Conservation (phyloP, 495 filamentous ascomycete genomes). For the Lineolata rhizophorae region DNA sequence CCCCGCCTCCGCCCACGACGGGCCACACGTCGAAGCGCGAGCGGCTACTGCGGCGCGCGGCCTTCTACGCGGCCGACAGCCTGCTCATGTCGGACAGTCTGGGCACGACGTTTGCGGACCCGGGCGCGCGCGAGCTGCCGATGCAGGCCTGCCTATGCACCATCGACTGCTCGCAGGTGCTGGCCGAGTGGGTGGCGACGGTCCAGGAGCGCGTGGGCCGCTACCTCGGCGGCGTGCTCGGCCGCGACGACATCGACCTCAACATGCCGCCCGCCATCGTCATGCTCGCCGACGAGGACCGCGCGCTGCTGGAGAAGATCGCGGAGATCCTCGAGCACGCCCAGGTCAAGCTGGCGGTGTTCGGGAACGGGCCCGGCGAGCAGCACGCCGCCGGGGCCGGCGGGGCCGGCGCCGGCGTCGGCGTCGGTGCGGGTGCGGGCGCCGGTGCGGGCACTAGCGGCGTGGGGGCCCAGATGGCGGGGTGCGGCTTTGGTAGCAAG, state of each 20-base stretch:
- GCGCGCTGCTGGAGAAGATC: conserved; percentile 69
- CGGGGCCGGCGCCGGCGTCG: no score
- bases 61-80: conserved; percentile 85
- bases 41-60: conserved; percentile 76
- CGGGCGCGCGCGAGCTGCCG: conserved; percentile 73
- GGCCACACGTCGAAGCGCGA: conserved; percentile 40
- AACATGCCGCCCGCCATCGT: conserved; percentile 61
- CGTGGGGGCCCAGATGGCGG: conserved; percentile 26
- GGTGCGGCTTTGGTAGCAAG: conserved; percentile 42
- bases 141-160: conserved; percentile 82
- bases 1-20: conserved; percentile 6
- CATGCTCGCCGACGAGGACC: conserved; percentile 82
- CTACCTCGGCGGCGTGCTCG: conserved; percentile 68
- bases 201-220: conserved; percentile 86
- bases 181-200: conserved; percentile 90
- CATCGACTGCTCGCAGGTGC: conserved; percentile 90
- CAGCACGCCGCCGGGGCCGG: conserved; percentile 3
- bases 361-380: not conserved
- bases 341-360: conserved; percentile 44
- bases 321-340: conserved; percentile 57
- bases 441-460: conserved; percentile 19
- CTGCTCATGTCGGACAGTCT: conserved; percentile 76
- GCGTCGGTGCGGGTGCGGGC: conserved; percentile 33
- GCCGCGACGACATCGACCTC: conserved; percentile 58
- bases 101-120: conserved; percentile 69